A percentile compares a stretch with the other conserved stretches of the same genome.
phyloP scores from a whole-genome alignment of 805 yeast species.

The Peterozyma xylosa region DNA sequence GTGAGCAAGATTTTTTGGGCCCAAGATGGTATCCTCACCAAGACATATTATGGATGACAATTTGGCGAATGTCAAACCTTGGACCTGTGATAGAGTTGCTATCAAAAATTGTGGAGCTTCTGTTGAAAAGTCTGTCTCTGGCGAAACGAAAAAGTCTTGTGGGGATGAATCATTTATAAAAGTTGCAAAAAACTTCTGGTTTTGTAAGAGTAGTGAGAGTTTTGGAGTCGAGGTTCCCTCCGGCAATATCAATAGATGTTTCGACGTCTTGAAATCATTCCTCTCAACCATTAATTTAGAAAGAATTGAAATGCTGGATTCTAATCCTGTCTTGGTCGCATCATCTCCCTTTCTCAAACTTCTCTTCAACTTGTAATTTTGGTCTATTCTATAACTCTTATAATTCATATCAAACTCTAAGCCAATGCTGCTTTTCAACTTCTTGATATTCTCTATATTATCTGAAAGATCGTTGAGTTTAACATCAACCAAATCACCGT shows the following conservation, averaged over 20 bases:
- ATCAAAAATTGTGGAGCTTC: conserved; percentile 14
- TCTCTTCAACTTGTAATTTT: background rate
- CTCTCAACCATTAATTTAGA: background rate
- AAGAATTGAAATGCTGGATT: background rate
- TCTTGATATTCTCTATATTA: conserved; percentile 1
- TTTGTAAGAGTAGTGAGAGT: background rate
- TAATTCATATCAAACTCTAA: conserved; percentile 8
- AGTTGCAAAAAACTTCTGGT: background rate
- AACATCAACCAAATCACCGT: background rate
- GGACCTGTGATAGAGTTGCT: conserved; percentile 15
- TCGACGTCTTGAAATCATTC: background rate
- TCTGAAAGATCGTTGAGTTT: conserved; percentile 2
- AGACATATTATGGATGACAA: conserved; percentile 18
- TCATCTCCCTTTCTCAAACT: background rate
- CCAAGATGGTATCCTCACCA: conserved; percentile 24
- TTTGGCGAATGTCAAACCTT: conserved; percentile 20
- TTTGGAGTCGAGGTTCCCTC: conserved; percentile 4
- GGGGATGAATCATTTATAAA: background rate
- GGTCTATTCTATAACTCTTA: conserved; percentile 1
- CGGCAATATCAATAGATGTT: conserved; percentile 3
- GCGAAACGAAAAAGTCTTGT: conserved; percentile 2
- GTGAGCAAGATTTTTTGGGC: conserved; percentile 13
- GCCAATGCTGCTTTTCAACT: background rate
- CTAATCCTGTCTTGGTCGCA: background rate
- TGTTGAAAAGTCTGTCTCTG: conserved; percentile 12